These are phyloP conservation scores for Lathyrus tuberosus DNA, from an alignment of 306 rosid genomes.

Conservation along the genomic window DNA sequence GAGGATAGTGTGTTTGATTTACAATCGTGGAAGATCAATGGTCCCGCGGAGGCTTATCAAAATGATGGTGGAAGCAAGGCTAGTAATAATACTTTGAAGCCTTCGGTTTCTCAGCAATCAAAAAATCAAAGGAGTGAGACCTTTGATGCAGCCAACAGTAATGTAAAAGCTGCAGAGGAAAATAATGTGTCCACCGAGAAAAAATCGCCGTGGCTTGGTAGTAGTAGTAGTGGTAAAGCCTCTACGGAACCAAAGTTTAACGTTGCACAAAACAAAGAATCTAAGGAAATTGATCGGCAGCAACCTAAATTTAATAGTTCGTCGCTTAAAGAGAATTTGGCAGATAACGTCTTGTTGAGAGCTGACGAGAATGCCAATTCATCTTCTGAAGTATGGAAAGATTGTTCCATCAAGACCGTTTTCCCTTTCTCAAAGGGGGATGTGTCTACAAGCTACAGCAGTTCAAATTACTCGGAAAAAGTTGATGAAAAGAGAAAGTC, in stretches of 20 bases:
- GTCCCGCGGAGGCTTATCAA: constrained; percentile 53
- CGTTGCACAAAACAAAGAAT: constrained; percentile 51
- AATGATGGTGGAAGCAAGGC: constrained; percentile 50
- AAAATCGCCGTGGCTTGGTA: constrained; percentile 65
- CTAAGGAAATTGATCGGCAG: constrained; percentile 60
- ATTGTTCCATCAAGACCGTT: constrained; percentile 78
- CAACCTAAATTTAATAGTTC: constrained; percentile 51
- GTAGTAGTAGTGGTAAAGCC: constrained; percentile 60
- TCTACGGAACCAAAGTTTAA: constrained; percentile 52
- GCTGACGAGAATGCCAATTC: constrained; percentile 56
- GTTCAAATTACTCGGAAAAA: constrained; percentile 53
- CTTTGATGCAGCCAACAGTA: constrained; percentile 49
- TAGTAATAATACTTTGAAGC: constrained; percentile 42
- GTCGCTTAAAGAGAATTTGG: constrained; percentile 59
- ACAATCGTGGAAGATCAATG: constrained; percentile 76
- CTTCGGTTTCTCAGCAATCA: constrained; percentile 49
- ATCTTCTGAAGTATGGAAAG: constrained; percentile 72
- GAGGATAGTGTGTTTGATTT: constrained; percentile 77
- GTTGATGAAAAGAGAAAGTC: constrained; percentile 66
- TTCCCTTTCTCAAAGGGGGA: constrained; percentile 77
- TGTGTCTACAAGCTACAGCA: constrained; percentile 53
- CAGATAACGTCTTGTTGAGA: constrained; percentile 73
- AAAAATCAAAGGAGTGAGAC: constrained; percentile 49
- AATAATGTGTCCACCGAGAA: constrained; percentile 51
- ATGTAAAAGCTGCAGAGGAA: constrained; percentile 51